phyloP scores from a whole-genome alignment of 2,329 filamentous ascomycete genomes.

The Penicillium sp. region DNA sequence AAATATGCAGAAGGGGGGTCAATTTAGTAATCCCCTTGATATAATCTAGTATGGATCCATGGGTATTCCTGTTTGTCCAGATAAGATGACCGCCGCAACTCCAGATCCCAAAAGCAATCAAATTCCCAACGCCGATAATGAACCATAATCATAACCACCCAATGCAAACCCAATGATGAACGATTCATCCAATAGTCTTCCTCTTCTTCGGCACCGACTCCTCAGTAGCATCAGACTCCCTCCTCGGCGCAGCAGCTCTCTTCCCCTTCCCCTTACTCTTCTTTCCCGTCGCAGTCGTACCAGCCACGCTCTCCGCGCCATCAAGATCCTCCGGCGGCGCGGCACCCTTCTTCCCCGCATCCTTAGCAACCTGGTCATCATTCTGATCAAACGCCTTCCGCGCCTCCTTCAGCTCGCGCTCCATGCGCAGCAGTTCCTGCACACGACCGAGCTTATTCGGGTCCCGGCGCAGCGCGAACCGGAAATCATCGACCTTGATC shows the following conservation, averaged over 20 bases:
- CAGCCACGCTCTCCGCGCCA: constrained; percentile 27
- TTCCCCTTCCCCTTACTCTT: constrained; percentile 43
- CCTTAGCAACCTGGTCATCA: constrained; percentile 46
- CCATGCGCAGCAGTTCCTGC: constrained; percentile 84
- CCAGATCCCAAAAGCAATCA: not conserved
- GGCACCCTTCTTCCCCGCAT: constrained; percentile 38
- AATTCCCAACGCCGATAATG: not conserved
- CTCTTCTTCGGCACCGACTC: constrained; percentile 40
- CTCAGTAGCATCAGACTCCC: constrained; percentile 37
- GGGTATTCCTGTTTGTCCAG: constrained; percentile 4
- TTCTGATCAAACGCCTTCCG: constrained; percentile 61
- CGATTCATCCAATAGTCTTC: constrained; percentile 26
- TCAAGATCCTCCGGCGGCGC: constrained; percentile 30
- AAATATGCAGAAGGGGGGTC: no score
- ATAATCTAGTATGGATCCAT: not conserved
- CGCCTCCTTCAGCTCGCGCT: constrained; percentile 80
- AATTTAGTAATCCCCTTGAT: no score
- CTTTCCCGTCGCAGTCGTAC: constrained; percentile 29
- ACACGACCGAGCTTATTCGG: constrained; percentile 84
- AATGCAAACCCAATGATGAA: not conserved
- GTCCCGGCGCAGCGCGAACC: constrained; percentile 87
- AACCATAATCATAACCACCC: not conserved
- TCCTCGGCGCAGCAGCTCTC: constrained; percentile 23
- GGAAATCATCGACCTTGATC: constrained; percentile 97
- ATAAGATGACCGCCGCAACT: not conserved